Base-by-base conservation (phyloP, 495 filamentous ascomycete genomes). In the Patellaria atrata region DNA sequence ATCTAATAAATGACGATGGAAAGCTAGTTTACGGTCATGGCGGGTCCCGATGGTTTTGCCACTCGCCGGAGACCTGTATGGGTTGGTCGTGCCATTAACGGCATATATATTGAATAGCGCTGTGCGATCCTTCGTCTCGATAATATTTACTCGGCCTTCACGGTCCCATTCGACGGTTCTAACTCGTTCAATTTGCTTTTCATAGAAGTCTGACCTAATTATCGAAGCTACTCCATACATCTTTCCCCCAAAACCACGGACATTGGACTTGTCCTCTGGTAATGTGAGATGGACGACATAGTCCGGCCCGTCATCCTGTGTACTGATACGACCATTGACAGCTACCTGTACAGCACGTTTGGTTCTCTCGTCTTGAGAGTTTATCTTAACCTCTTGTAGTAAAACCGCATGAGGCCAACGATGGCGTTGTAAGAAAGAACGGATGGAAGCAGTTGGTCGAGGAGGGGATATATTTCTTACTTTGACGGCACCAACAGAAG, bases 301-400 rank as follows among this genome's bases (percentile, higher is more conserved):
- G n/a, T 47, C 44, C 10, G 53, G 50, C 10, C 41, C 45, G 5
- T 30, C 26, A 18, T 27, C 24, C 0, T 26, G 30, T 13, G 30
- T 11, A 2, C 31, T 0, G 10, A n/a, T 15, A 35, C 36, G n/a
- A 36, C 21, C 12, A 37, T 57, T 54, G 9, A 63, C 51, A n/a
- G 51, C 52, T 3, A 38, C 36, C 22, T 57, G 46, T 5, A 70
- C 26, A 5, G 51, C 47, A 12, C 53, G 22, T 22, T 60, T 38
- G 1, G 53, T 57, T 8, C 43, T 49, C 2, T 30, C 39, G 31
- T 70, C 58, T 3, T 37, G 35, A 0, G 44, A 43, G 12, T 44
- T 50, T 36, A 71, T 61, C 29, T 71, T 71, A 21, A 71, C 56
- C 48, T 71, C 67, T 49, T 70, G 67, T 5, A 71, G 51, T 36